Evolutionary conservation across 257 asterid genomes (phyloP), one percentile per base, ranked within the genome.

Genomic region (Prunella vulgaris): DNA sequence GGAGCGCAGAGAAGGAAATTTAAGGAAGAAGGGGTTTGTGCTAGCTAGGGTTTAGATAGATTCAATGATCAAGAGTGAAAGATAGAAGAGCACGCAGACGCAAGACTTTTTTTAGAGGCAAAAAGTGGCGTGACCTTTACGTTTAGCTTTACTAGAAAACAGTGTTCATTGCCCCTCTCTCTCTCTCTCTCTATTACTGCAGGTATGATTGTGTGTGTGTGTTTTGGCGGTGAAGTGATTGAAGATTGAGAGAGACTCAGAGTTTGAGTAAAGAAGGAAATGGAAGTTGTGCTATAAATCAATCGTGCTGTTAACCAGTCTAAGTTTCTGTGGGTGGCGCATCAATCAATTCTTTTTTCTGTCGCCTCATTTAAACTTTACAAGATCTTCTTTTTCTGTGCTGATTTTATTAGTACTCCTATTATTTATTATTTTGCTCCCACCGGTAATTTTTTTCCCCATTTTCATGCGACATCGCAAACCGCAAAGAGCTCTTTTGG

Each of bases 41-140:
- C n/a, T n/a, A n/a, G n/a, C n/a, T n/a, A n/a, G n/a, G n/a, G n/a
- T n/a, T n/a, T n/a, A n/a, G n/a, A n/a, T n/a, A n/a, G n/a, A n/a
- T n/a, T n/a, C n/a, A n/a, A n/a, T n/a, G n/a, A n/a, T n/a, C n/a
- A n/a, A n/a, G n/a, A n/a, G 7, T 51, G 58, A 20, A n/a, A 61
- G 81, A 68, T 48, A 22, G 66, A 0, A 10, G 20, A 60, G 71
- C 65, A 68, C 52, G 82, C 76, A 78, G 79, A 17, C 40, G 38
- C 22, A 13, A 6, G 73, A 49, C 33, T 71, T 66, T 69, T 71
- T 56, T 49, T 35, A 59, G 79, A 64, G 81, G 74, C 59, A 70
- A 69, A 70, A 78, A 70, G 75, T 81, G 79, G 84, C 81, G 92
- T 92, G 78, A 82, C 70, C 80, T 88, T 81, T 85, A 90, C 96